Evolutionary conservation across 2,329 filamentous ascomycete genomes (phyloP).

Genomic region (Hortaea werneckii): DNA sequence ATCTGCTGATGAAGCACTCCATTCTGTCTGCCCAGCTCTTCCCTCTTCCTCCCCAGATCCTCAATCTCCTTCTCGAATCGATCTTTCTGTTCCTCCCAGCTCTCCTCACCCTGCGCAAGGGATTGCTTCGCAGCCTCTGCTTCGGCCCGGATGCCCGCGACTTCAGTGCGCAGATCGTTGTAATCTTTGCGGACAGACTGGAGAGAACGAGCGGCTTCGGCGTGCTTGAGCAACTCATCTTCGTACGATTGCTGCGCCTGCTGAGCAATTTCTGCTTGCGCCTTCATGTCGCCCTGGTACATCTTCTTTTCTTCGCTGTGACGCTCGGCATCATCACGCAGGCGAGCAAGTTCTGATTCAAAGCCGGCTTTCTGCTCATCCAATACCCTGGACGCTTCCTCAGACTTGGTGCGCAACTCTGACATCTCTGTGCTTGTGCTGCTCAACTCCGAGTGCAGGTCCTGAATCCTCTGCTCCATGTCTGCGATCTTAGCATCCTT

Average conservation of each 20-base stretch:
- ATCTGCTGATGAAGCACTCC: constrained; percentile 81
- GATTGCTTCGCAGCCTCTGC: constrained; percentile 76
- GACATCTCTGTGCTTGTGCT: constrained; percentile 75
- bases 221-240: constrained; percentile 86
- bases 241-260: constrained; percentile 95
- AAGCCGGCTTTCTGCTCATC: constrained; percentile 75
- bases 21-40: constrained; percentile 83
- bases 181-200: constrained; percentile 69
- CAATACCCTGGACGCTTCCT: constrained; percentile 57
- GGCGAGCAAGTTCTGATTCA: constrained; percentile 65
- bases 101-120: constrained; percentile 70
- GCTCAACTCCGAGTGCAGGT: constrained; percentile 71
- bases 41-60: constrained; percentile 55
- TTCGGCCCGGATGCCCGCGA: constrained; percentile 65
- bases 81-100: constrained; percentile 74
- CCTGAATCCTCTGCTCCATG: constrained; percentile 71
- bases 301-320: constrained; percentile 70
- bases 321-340: constrained; percentile 76
- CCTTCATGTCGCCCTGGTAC: constrained; percentile 83
- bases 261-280: constrained; percentile 85
- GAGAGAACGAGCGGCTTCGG: constrained; percentile 79
- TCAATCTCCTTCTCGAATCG: constrained; percentile 74
- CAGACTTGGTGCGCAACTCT: constrained; percentile 67
- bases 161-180: constrained; percentile 70
- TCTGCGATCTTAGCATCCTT: constrained; percentile 74